Conservation (phyloP, 768 basidiomycete genomes). For the Naganishia antarctica region DNA sequence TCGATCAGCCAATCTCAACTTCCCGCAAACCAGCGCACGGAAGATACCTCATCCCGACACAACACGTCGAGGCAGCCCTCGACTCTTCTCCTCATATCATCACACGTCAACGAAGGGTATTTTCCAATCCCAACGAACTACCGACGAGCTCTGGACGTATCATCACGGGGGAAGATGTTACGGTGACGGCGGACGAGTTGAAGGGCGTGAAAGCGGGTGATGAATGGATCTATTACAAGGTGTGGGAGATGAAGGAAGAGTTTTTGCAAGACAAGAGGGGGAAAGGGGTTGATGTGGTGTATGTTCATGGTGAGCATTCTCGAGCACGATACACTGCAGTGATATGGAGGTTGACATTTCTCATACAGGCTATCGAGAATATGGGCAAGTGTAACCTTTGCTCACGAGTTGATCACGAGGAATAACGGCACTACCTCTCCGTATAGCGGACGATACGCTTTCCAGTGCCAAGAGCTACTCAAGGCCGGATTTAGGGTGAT, state of each 20-base stretch:
- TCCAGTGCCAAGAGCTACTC: conserved; percentile 44
- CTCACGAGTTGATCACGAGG: too few relatives aligned
- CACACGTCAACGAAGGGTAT: conserved; percentile 42
- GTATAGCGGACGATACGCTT: conserved; percentile 44
- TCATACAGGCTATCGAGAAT: conserved; percentile 38
- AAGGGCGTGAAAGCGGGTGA: conserved; percentile 33
- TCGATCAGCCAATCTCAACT: too few relatives aligned
- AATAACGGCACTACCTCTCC: too few relatives aligned
- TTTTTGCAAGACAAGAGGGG: conserved; percentile 41
- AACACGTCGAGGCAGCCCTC: conserved; percentile 39
- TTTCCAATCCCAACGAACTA: conserved; percentile 34
- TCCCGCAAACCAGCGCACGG: conserved; percentile 49
- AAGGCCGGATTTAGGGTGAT: conserved; percentile 50
- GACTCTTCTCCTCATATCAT: conserved; percentile 36
- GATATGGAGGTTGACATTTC: conserved; percentile 25
- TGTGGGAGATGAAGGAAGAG: conserved; percentile 40
- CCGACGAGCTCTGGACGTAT: conserved; percentile 42
- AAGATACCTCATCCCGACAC: conserved; percentile 42
- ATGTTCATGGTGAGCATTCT: conserved; percentile 48
- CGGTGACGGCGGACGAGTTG: conserved; percentile 44
- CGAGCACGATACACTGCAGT: too few relatives aligned
- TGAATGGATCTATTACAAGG: conserved; percentile 49
- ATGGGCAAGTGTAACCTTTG: conserved; percentile 34
- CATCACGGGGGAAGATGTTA: conserved; percentile 42
- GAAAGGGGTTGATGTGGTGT: conserved; percentile 43